Evolutionary conservation across 257 asterid species (phyloP), one percentile per base, ranked within the genome.

Genomic region (Nicotiana attenuata): DNA sequence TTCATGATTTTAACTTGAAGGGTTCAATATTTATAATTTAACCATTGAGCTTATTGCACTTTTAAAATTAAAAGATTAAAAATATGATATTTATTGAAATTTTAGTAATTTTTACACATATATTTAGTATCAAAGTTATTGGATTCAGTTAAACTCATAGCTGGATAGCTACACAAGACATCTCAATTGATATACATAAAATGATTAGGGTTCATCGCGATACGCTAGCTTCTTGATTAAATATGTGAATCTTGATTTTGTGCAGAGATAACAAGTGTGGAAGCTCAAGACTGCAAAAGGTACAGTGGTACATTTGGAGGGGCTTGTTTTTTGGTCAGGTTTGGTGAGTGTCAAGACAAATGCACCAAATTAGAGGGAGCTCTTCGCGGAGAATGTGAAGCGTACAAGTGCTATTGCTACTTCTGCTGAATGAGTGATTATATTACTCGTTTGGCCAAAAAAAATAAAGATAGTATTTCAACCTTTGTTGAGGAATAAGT

Each of bases 311-410:
- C 80, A 75, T 75, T 75, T 75, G 26, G 26, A 50, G 80, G 64
- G 80, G 10, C 80, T 75, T 75, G 47, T 5, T 75, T 75, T 26
- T 15, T 50, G 80, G 7, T 50, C 3, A 75, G 80, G 1, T 50
- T 75, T 24, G 80, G 64, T 7, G 80, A 75, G 63, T 75, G 69
- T 64, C 38, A 64, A 28, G 2, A 26, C 26, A 75, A 75, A 31
- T 75, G 80, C 80, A 75, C 80, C 63, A 75, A 75, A 50, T 24
- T 50, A 24, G 79, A 75, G 55, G 80, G 80, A 75, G 80, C 80
- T 50, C 7, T 75, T 0, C 63, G 80, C 7, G 80, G 63, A 24
- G 26, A 75, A 75, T 75, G 80, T 75, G 61, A 47, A 60, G 26
- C 26, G 15, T 75, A 50, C 0, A 75, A 75, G 63, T 75, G 80